Conservation (phyloP, 352 stramenopile genomes). For the Thalassiosira mediterranea region DNA sequence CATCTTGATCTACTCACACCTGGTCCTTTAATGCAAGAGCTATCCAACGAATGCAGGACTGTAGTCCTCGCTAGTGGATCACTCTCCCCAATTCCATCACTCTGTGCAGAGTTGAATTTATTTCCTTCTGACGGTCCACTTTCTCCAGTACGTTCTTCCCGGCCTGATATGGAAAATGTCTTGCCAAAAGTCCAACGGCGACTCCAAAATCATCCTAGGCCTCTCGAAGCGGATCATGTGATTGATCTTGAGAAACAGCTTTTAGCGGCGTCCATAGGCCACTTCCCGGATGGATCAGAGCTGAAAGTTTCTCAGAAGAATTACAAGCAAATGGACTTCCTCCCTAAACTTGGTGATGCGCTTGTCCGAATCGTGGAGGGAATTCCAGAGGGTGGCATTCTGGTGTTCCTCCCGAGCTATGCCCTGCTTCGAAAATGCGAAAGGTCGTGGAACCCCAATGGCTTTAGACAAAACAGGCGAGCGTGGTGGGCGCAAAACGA, state of each 20-base stretch:
- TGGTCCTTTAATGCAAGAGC: slow-evolving; percentile 56
- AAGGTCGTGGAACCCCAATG: slow-evolving; percentile 57
- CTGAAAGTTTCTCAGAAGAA: slow-evolving; percentile 64
- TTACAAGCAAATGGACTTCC: slow-evolving; percentile 64
- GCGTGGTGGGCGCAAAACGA: slow-evolving; percentile 36
- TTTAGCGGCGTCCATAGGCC: slow-evolving; percentile 65
- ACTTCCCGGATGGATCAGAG: slow-evolving; percentile 57
- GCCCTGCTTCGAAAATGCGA: slow-evolving; percentile 68
- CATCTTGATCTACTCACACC: slow-evolving; percentile 69
- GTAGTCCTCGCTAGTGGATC: slow-evolving; percentile 71
- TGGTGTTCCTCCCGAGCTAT: slow-evolving; percentile 79
- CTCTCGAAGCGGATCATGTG: slow-evolving; percentile 77
- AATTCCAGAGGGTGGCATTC: slow-evolving; percentile 64
- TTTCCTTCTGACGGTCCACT: slow-evolving; percentile 29
- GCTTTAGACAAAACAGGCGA: slow-evolving; percentile 15
- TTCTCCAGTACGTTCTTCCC: neutral
- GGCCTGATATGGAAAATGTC: neutral
- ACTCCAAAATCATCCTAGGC: slow-evolving; percentile 66
- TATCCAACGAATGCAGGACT: slow-evolving; percentile 56
- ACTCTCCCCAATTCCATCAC: slow-evolving; percentile 66
- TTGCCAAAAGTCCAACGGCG: slow-evolving; percentile 27
- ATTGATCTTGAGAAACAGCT: slow-evolving; percentile 77
- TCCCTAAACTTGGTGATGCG: slow-evolving; percentile 68
- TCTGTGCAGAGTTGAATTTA: slow-evolving; percentile 74
- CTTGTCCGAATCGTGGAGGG: slow-evolving; percentile 66